Evolutionary conservation across 495 filamentous ascomycete genomes (phyloP).

Genomic region (Glonium stellatum): DNA sequence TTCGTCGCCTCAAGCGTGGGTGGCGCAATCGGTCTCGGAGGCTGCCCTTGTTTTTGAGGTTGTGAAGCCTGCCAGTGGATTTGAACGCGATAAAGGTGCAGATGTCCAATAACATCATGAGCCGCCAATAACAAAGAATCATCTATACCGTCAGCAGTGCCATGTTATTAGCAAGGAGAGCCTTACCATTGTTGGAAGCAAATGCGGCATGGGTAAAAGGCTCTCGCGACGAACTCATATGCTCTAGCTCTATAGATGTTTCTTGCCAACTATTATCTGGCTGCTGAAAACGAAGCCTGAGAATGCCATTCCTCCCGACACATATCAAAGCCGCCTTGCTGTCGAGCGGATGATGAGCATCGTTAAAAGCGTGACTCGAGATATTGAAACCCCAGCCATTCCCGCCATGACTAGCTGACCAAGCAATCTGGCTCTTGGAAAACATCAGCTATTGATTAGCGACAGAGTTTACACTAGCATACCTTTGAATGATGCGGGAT

Average conservation of each 20-base stretch:
- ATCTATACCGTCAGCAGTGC: constrained; percentile 18
- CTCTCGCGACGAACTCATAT: constrained; percentile 58
- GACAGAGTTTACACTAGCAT: constrained; percentile 19
- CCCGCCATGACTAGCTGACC: constrained; percentile 20
- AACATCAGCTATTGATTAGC: constrained; percentile 25
- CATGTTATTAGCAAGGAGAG: not conserved
- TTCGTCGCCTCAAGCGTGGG: constrained; percentile 21
- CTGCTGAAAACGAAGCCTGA: constrained; percentile 66
- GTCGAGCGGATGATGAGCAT: constrained; percentile 59
- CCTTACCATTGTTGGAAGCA: constrained; percentile 60
- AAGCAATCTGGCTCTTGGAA: constrained; percentile 24
- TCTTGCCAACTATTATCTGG: constrained; percentile 60
- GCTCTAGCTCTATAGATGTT: constrained; percentile 60
- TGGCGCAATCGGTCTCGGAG: constrained; percentile 9
- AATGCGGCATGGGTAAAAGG: constrained; percentile 75
- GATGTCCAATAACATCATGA: constrained; percentile 25
- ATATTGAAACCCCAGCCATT: constrained; percentile 46
- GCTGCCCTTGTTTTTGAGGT: constrained; percentile 16
- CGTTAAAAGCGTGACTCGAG: constrained; percentile 44
- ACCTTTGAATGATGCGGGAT: constrained; percentile 42
- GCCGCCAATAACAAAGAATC: constrained; percentile 33
- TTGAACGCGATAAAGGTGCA: constrained; percentile 35
- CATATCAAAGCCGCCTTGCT: constrained; percentile 62
- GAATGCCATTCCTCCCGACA: constrained; percentile 60
- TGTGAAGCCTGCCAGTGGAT: constrained; percentile 35